Evolutionary conservation across 805 yeast species (phyloP), one percentile per base, ranked within the genome.

Genomic region (Vanderwaltozyma verrucispora): DNA sequence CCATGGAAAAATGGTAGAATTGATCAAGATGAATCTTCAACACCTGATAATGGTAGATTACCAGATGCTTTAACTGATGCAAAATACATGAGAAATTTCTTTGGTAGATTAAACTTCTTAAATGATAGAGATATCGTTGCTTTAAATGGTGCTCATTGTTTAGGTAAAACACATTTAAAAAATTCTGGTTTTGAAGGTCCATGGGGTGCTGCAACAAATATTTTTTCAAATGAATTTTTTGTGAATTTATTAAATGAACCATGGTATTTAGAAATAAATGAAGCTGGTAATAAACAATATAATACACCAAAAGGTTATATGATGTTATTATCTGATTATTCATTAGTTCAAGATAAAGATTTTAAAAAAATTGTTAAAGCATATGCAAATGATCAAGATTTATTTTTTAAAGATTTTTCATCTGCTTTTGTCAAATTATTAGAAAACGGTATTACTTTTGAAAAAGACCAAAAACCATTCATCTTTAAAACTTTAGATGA

Each of bases 281-380:
- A 64, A 49, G 60, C 60, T 11, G 81, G 80, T 37, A 74, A 73
- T 53, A 67, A 66, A 44, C 85, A 74, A 67, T 80, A 69, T 59
- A 74, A 71, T 47, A 81, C 77, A 53, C 68, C 71, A 42, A 73
- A 68, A 44, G 74, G 75, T 30, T 70, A 82, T 47, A 85, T 86
- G 94, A 86, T 86, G 95, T 62, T 86, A 37, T 86, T 84, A 21
- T 77, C 94, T 11, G 95, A 86, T 54, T 69, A 77, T 69, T 76
- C 84, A 13, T 62, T 82, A 32, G 53, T 74, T n/a, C 63, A 72
- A 47, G 88, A 80, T 58, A 69, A 75, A 4, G 64, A 59, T 34
- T 84, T 77, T 57, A 61, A 63, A 42, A 59, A 63, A 38, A 75
- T 79, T 72, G 88, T 80, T 13, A 70, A 76, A 48, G 61, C 62